phyloP scores from a whole-genome alignment of 345 rosid genomes.

The Nasturtium officinale region DNA sequence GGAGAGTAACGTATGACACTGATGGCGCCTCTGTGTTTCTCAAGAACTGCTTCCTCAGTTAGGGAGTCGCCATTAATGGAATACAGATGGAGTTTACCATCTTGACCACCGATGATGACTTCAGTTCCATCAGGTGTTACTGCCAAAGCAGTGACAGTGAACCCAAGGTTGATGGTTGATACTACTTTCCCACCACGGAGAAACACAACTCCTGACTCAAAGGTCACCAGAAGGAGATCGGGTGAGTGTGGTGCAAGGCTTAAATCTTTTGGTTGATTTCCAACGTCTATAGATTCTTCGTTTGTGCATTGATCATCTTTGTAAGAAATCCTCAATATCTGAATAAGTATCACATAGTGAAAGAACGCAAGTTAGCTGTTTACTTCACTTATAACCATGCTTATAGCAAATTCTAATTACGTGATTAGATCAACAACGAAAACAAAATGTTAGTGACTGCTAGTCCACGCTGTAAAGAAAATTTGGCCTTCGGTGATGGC shows the following conservation, averaged over 20 bases:
- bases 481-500: conserved; percentile 8
- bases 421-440: neutral
- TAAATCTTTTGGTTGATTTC: conserved; percentile 85
- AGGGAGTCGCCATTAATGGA: conserved; percentile 70
- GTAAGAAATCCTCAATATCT: conserved; percentile 80
- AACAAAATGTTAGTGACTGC: neutral
- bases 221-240: conserved; percentile 67
- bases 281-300: conserved; percentile 67
- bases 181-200: conserved; percentile 69
- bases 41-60: conserved; percentile 74
- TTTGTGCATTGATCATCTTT: conserved; percentile 73
- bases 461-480: conserved; percentile 7
- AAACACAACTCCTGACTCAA: conserved; percentile 80
- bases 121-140: conserved; percentile 89
- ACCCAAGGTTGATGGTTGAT: conserved; percentile 74
- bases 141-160: conserved; percentile 77
- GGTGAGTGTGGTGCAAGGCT: conserved; percentile 74
- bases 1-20: conserved; percentile 84
- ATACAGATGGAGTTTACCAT: conserved; percentile 81
- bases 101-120: conserved; percentile 82
- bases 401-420: neutral
- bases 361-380: conserved; percentile 21
- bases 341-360: conserved; percentile 23
- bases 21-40: conserved; percentile 90
- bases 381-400: neutral